These are phyloP conservation scores for Tylopilus plumbeoviolaceoides DNA, from an alignment of 768 basidiomycete genomes.

Conservation along the genomic window DNA sequence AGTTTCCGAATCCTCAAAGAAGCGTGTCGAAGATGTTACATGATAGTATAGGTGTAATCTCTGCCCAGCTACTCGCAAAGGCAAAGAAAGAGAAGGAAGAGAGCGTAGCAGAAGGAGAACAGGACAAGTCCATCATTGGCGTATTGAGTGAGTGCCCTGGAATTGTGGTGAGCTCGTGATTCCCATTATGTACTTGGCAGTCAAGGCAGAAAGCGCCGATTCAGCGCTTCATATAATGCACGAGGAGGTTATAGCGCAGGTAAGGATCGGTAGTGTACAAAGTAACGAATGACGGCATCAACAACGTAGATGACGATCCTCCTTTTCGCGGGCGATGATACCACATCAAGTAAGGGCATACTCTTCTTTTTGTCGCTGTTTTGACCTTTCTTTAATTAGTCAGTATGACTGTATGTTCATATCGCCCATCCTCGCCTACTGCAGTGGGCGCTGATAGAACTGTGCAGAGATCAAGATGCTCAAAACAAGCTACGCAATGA, in stretches of 20 bases:
- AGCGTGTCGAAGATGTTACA: constrained; percentile 27
- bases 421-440: background rate
- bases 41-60: constrained; percentile 30
- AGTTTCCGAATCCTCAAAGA: constrained; percentile 30
- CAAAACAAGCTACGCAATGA: constrained; percentile 50
- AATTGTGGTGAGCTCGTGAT: background rate
- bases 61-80: constrained; percentile 30
- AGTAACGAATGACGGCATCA: no score
- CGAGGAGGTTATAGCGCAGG: constrained; percentile 39
- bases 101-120: constrained; percentile 20
- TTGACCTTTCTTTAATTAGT: no score
- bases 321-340: no score
- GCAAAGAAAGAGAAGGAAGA: constrained; percentile 32
- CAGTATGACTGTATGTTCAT: no score
- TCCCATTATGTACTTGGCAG: constrained; percentile 17
- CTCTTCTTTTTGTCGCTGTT: no score
- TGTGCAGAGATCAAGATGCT: constrained; percentile 39
- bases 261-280: no score
- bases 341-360: no score
- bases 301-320: no score
- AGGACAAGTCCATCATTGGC: constrained; percentile 37
- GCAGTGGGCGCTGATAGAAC: constrained; percentile 54
- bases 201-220: constrained; percentile 35
- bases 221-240: constrained; percentile 31
- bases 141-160: constrained; percentile 29